These are phyloP conservation scores for Rhododendron molle DNA, from an alignment of 148 eudicot genomes.

Conservation along the genomic window DNA sequence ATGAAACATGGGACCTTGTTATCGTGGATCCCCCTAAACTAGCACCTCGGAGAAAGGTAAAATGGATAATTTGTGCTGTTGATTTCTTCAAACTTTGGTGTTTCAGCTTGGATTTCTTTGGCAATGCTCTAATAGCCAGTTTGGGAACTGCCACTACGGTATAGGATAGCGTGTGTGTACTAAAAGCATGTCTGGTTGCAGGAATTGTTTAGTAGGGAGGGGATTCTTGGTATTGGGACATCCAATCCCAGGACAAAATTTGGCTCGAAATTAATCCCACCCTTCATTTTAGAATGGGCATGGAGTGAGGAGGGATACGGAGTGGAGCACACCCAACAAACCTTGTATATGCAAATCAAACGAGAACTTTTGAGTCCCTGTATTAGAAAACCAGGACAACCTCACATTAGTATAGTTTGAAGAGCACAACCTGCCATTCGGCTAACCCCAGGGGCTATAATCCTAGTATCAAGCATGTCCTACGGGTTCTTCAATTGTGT, in stretches of 20 bases:
- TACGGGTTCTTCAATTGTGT: background rate
- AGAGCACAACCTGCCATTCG: background rate
- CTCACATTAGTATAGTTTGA: background rate
- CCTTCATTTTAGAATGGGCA: background rate
- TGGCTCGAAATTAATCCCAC: background rate
- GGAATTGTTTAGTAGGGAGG: background rate
- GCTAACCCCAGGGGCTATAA: background rate
- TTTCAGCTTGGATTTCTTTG: background rate
- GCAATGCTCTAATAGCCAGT: background rate
- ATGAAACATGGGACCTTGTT: slow-evolving; percentile 82
- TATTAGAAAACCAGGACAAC: background rate
- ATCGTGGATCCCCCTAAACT: slow-evolving; percentile 88
- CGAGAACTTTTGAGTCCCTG: background rate
- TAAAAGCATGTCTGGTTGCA: background rate
- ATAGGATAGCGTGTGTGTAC: background rate
- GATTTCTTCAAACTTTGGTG: background rate
- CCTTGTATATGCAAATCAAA: background rate
- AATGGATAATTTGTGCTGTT: background rate
- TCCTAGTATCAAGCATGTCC: background rate
- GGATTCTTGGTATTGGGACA: background rate
- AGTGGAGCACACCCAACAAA: background rate
- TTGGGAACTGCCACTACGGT: background rate
- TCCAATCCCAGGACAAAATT: background rate
- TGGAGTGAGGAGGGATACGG: background rate
- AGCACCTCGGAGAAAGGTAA: slow-evolving; percentile 84